These are phyloP conservation scores for Glaciozyma antarctica DNA, from an alignment of 768 basidiomycete genomes.

Conservation along the genomic window DNA sequence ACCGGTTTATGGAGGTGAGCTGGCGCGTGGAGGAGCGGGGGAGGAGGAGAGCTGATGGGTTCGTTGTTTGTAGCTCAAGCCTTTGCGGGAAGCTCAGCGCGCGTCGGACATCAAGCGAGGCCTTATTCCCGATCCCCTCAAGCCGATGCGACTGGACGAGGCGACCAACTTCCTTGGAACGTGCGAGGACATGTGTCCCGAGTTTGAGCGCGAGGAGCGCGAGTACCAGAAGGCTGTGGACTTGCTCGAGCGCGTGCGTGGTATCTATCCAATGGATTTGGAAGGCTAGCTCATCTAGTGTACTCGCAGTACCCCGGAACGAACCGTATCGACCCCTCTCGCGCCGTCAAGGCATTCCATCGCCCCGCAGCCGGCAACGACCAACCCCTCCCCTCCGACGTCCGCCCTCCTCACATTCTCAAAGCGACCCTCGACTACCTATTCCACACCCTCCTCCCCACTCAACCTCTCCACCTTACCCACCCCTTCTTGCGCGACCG, in stretches of 20 bases:
- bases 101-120: slow-evolving; percentile 57
- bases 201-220: slow-evolving; percentile 81
- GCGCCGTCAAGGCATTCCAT: slow-evolving; percentile 90
- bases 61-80: slow-evolving; percentile 38
- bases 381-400: slow-evolving; percentile 69
- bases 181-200: slow-evolving; percentile 87
- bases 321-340: slow-evolving; percentile 67
- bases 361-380: slow-evolving; percentile 84
- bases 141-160: slow-evolving; percentile 69
- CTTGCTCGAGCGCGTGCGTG: slow-evolving; percentile 70
- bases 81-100: slow-evolving; percentile 38
- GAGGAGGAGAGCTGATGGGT: background rate
- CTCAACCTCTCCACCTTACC: slow-evolving; percentile 53
- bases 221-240: slow-evolving; percentile 82
- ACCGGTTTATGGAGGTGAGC: slow-evolving; percentile 25
- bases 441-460: slow-evolving; percentile 66
- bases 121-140: slow-evolving; percentile 76
- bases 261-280: too few relatives aligned
- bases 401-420: slow-evolving; percentile 75
- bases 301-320: slow-evolving; percentile 57
- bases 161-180: slow-evolving; percentile 90
- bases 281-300: background rate
- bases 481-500: slow-evolving; percentile 86
- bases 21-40: background rate
- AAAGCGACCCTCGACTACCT: slow-evolving; percentile 89